Percentiles rank a stretch among this genome's conserved stretches.
These are phyloP conservation scores for Fusarium sp. DNA, from an alignment of 2,329 filamentous ascomycete species.

Conservation along the genomic window DNA sequence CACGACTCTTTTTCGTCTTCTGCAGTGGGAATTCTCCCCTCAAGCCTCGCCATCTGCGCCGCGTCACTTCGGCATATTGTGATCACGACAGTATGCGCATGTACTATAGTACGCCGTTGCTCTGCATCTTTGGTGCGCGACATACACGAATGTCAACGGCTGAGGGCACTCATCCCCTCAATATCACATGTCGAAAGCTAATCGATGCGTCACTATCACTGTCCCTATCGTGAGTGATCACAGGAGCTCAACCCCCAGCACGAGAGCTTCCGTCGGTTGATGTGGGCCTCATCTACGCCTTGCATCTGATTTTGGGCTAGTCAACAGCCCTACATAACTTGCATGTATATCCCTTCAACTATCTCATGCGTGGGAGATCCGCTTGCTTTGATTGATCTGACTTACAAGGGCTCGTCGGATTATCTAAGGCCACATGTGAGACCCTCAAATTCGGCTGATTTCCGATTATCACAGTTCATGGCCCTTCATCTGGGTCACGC, in stretches of 20 bases:
- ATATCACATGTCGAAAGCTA: conserved; percentile 18
- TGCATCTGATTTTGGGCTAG: conserved; percentile 30
- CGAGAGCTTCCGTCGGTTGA: conserved; percentile 15
- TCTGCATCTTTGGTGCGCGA: neutral
- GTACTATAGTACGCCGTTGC: neutral
- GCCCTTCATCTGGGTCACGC: neutral
- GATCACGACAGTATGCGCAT: conserved; percentile 1
- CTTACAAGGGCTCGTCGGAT: conserved; percentile 6
- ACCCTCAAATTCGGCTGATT: conserved; percentile 21
- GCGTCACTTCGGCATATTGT: conserved; percentile 9
- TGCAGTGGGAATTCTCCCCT: neutral
- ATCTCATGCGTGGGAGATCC: conserved; percentile 15
- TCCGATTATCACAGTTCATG: neutral
- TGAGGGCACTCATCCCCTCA: neutral
- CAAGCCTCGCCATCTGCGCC: neutral
- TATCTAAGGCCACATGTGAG: conserved; percentile 2
- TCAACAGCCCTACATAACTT: conserved; percentile 32
- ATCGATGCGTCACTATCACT: conserved; percentile 8
- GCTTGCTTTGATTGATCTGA: conserved; percentile 7
- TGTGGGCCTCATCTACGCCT: conserved; percentile 29
- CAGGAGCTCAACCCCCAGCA: neutral
- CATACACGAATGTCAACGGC: neutral
- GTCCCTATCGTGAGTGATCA: conserved; percentile 8
- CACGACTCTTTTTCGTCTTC: conserved; percentile 6
- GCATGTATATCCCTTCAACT: neutral